Evolutionary conservation across 768 basidiomycete genomes (phyloP).

Genomic region (Podaxis rugospora): DNA sequence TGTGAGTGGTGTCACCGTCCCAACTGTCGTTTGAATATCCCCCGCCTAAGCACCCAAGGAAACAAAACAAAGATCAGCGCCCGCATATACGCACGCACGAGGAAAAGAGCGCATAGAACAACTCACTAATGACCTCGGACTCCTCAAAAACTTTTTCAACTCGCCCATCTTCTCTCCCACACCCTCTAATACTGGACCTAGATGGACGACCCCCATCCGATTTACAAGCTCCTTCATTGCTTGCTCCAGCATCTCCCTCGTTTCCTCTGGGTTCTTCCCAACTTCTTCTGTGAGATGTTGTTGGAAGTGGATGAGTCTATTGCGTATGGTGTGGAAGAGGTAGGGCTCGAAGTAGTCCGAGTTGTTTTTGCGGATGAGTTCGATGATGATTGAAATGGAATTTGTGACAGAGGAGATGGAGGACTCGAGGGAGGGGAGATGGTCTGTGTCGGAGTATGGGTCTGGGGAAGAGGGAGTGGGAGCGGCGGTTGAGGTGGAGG

Average conservation of each 20-base stretch:
- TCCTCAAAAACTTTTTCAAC: slow-evolving; percentile 64
- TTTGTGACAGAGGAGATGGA: slow-evolving; percentile 78
- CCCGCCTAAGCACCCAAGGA: slow-evolving; percentile 44
- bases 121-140: slow-evolving; percentile 76
- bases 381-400: slow-evolving; percentile 85
- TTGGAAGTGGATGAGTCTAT: slow-evolving; percentile 84
- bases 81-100: neutral
- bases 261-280: slow-evolving; percentile 36
- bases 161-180: slow-evolving; percentile 64
- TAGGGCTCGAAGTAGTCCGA: slow-evolving; percentile 99
- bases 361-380: slow-evolving; percentile 95
- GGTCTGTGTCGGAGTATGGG: slow-evolving; percentile 13
- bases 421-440: slow-evolving; percentile 42
- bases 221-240: slow-evolving; percentile 81
- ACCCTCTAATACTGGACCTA: slow-evolving; percentile 74
- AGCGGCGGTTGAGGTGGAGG: neutral
- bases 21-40: slow-evolving; percentile 70
- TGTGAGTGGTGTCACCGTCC: slow-evolving; percentile 74
- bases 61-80: neutral
- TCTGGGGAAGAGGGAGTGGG: slow-evolving; percentile 10
- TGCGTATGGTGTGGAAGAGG: slow-evolving; percentile 89
- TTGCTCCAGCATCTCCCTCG: slow-evolving; percentile 60
- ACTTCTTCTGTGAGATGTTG: slow-evolving; percentile 53
- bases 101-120: neutral
- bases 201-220: slow-evolving; percentile 85